Base-by-base conservation (phyloP, 345 rosid species). In the Gossypium sturtianum region DNA sequence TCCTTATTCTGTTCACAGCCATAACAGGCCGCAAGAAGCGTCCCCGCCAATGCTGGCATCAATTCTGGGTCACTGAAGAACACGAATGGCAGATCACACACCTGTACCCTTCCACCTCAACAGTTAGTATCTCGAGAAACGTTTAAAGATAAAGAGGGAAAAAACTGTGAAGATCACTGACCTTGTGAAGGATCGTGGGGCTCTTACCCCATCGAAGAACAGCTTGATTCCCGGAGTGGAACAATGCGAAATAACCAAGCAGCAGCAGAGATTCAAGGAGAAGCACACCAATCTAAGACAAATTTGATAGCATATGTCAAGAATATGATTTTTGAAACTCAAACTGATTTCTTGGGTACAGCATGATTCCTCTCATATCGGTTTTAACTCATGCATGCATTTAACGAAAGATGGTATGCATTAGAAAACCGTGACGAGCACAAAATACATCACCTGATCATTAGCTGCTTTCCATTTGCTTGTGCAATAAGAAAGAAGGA, bases 171-270 rank as follows among this genome's bases (percentile, higher is more conserved):
- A 67, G 48, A 68, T 66, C 60, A 79, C 90, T 81, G 64, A 87
- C 95, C 93, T 90, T 88, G 81, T 90, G 95, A 76, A 90, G 92
- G 79, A 90, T 87, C 15, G 95, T 90, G 20, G 91, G 92, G 78
- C 93, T 85, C 74, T 88, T 89, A 71, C 93, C 91, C 95, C 95
- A 90, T 54, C 93, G 87, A 70, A 88, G 91, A 66, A 90, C 93
- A 27, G 90, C 95, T 80, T 88, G 95, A 83, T 88, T 90, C 73
- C 84, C 85, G 2, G 80, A 66, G 84, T 90, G 95, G 80, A 90
- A 88, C 82, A 90, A 79, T 25, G 93, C 84, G 76, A 90, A 90
- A 80, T 87, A 82, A 70, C 91, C 84, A 41, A 88, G 92, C 75
- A 90, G 91, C 80, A 82, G 77, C 54, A 90, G 82, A 12, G 89